Evolutionary conservation across 495 filamentous ascomycete species (phyloP), one percentile per base, ranked within the genome.

Genomic region (Lasiosphaeria ovina): DNA sequence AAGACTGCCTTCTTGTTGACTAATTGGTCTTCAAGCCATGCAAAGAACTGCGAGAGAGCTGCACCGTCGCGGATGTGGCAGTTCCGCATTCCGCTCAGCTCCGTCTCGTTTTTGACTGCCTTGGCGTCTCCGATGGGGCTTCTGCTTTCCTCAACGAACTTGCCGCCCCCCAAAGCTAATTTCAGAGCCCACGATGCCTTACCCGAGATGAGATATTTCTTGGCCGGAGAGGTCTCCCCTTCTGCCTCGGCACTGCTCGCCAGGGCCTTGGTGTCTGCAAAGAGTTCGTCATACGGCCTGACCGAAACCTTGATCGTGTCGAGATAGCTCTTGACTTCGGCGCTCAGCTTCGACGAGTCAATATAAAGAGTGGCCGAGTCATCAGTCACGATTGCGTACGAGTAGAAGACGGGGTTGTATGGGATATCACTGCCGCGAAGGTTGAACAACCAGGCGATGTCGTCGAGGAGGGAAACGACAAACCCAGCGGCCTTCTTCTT

Each of bases 401-500:
- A 95, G 78, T 97, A 97, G 79, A 98, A 99, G 38, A 99, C 95
- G 0, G 95, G 95, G 68, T 99, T 99, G 77, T 96, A 99, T 3
- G 91, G 89, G 67, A 99, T 99, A 72, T 99, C 95, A 74, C 80
- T 96, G 70, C 95, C 95, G 71, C 95, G 86, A 48, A 99, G 76
- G 75, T 99, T 99, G 74, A 93, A 98, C 44, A 99, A 79, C 95
- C 95, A 99, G 35, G 95, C 95, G 67, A 98, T 88, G 69, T 99
- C 95, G 68, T 99, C 95, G 35, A 99, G 83, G 89, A 96, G 93
- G 14, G 91, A 97, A 47, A 99, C 83, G 62, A 99, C 83, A 58
- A 98, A 91, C 4, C 90, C 93, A 32, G 87, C 82, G 31, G 86
- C 87, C 71, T 96, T 96, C 77, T 91, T 96, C 78, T 91, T 94